Evolutionary conservation across 2,329 filamentous ascomycete species (phyloP).

Genomic region (Periconia digitata): DNA sequence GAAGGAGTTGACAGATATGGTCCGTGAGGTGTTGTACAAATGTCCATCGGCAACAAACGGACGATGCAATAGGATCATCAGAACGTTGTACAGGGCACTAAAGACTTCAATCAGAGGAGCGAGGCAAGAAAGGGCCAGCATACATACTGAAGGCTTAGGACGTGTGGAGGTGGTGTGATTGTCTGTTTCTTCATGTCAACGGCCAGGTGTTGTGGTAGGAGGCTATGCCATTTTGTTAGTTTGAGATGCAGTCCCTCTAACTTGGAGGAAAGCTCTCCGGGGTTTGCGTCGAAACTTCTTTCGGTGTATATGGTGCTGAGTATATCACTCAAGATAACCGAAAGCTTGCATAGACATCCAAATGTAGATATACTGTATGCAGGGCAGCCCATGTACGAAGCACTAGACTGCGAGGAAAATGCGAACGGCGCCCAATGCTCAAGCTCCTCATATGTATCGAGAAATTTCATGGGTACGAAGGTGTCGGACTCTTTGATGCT

Average conservation of each 20-base stretch:
- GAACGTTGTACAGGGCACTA: slow-evolving; percentile 52
- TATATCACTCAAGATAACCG: slow-evolving; percentile 49
- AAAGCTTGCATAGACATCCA: slow-evolving; percentile 47
- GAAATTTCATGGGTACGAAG: slow-evolving; percentile 51
- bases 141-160: slow-evolving; percentile 27
- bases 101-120: background rate
- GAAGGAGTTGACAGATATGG: slow-evolving; percentile 48
- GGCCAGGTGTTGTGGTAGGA: slow-evolving; percentile 47
- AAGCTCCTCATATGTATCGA: slow-evolving; percentile 56
- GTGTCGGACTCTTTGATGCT: slow-evolving; percentile 51
- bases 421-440: slow-evolving; percentile 55
- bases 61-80: slow-evolving; percentile 57
- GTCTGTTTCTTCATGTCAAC: slow-evolving; percentile 36
- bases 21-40: slow-evolving; percentile 45
- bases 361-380: slow-evolving; percentile 51
- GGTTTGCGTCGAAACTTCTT: slow-evolving; percentile 35
- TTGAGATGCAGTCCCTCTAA: slow-evolving; percentile 45
- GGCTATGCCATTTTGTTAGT: slow-evolving; percentile 47
- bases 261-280: slow-evolving; percentile 41
- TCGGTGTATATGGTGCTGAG: slow-evolving; percentile 43
- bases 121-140: background rate
- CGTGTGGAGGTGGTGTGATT: slow-evolving; percentile 41
- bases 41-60: slow-evolving; percentile 56
- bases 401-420: slow-evolving; percentile 22
- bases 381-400: slow-evolving; percentile 40